Evolutionary conservation across 768 basidiomycete species (phyloP).

Genomic region (Rhizopogon salebrosus): DNA sequence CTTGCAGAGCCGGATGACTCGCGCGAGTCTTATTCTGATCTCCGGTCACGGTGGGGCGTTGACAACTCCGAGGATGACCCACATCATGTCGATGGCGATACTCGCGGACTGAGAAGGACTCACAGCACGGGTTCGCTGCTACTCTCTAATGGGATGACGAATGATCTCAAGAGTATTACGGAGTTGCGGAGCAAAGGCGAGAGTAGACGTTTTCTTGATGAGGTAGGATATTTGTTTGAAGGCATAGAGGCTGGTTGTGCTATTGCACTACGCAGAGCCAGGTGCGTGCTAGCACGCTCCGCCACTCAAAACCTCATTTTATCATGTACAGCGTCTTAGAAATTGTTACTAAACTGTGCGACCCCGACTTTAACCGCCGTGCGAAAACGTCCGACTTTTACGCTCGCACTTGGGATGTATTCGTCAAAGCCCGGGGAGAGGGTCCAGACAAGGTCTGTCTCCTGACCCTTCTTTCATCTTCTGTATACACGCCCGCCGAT

Average conservation of each 20-base stretch:
- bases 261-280: slow-evolving; percentile 58
- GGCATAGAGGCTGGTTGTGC: slow-evolving; percentile 55
- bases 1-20: slow-evolving; percentile 31
- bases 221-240: slow-evolving; percentile 82
- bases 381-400: slow-evolving; percentile 76
- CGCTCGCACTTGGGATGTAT: slow-evolving; percentile 60
- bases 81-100: slow-evolving; percentile 24
- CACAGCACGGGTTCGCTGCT: slow-evolving; percentile 29
- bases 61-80: slow-evolving; percentile 76
- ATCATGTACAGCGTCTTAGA: slow-evolving; percentile 59
- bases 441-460: slow-evolving; percentile 51
- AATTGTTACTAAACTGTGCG: slow-evolving; percentile 68
- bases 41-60: slow-evolving; percentile 77
- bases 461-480: neutral
- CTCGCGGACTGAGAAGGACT: slow-evolving; percentile 11
- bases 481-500: neutral
- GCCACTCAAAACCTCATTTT: neutral
- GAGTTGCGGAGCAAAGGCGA: slow-evolving; percentile 80
- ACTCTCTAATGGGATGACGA: slow-evolving; percentile 58
- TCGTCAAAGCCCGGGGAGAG: slow-evolving; percentile 55
- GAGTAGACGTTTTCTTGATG: slow-evolving; percentile 73
- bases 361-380: slow-evolving; percentile 70
- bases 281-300: slow-evolving; percentile 34
- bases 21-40: slow-evolving; percentile 71
- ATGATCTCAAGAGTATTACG: slow-evolving; percentile 74